Conservation (phyloP, 2,329 filamentous ascomycete genomes). For the Neurospora sp. region DNA sequence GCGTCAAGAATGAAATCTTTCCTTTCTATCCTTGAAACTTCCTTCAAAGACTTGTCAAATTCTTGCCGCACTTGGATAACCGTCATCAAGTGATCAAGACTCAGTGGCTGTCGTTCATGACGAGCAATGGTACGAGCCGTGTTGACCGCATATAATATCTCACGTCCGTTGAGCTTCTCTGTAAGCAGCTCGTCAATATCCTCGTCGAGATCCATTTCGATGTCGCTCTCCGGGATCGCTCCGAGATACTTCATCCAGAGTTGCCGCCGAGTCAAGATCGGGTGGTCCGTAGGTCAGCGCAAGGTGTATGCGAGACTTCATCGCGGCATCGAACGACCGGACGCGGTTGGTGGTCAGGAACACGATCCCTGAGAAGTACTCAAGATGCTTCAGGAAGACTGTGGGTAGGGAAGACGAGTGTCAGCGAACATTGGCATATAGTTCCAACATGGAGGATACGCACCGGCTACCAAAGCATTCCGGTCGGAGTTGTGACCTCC, state of each 20-base stretch:
- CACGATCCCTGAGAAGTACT: constrained; percentile 32
- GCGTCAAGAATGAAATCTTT: background rate
- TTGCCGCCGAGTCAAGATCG: constrained; percentile 9
- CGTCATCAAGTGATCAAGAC: background rate
- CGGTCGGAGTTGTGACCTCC: background rate
- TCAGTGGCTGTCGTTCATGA: background rate
- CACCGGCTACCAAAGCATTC: constrained; percentile 16
- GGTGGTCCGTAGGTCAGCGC: constrained; percentile 26
- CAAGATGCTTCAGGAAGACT: constrained; percentile 30
- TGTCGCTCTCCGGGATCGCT: constrained; percentile 17
- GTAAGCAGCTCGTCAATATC: constrained; percentile 29
- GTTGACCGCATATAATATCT: constrained; percentile 15
- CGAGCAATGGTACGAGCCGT: constrained; percentile 9
- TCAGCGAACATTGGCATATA: background rate
- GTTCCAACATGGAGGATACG: background rate
- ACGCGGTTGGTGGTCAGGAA: constrained; percentile 36
- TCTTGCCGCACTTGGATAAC: constrained; percentile 1
- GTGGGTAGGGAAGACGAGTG: background rate
- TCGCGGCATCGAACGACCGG: constrained; percentile 31
- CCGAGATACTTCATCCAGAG: constrained; percentile 3
- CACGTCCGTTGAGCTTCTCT: constrained; percentile 21
- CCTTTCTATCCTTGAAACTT: background rate
- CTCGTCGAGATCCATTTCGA: constrained; percentile 19
- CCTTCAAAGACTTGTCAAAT: background rate
- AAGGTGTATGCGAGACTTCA: constrained; percentile 31